These are phyloP conservation scores for Cutaneotrichosporon dermatis DNA, from an alignment of 1,284 basidiomycete species.

Conservation along the genomic window DNA sequence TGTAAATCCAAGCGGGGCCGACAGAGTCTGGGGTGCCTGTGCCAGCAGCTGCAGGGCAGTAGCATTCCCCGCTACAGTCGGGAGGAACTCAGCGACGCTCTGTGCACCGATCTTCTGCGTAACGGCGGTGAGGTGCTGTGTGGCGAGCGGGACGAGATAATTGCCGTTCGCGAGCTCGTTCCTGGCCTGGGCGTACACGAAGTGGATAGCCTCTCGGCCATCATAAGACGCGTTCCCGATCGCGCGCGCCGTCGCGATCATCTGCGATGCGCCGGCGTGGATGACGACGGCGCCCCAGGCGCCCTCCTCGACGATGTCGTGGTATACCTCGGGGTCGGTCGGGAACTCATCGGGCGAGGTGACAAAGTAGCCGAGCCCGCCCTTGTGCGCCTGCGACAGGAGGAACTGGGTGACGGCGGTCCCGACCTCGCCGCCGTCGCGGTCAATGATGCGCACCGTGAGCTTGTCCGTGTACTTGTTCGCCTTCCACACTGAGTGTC, in stretches of 20 bases:
- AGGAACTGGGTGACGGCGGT: conserved; percentile 32
- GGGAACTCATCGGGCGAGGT: conserved; percentile 35
- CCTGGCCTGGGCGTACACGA: conserved; percentile 47
- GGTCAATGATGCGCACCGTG: conserved; percentile 52
- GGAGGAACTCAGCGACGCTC: conserved; percentile 31
- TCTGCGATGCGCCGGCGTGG: conserved; percentile 30
- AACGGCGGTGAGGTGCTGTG: conserved; percentile 26
- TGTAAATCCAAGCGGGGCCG: conserved; percentile 20
- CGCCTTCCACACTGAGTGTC: conserved; percentile 36
- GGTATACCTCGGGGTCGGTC: conserved; percentile 22
- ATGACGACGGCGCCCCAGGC: conserved; percentile 45
- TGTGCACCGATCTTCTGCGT: conserved; percentile 29
- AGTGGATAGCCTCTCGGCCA: conserved; percentile 28
- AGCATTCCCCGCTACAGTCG: conserved; percentile 42
- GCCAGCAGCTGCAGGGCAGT: conserved; percentile 53
- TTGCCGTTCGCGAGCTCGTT: conserved; percentile 45
- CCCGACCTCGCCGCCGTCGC: conserved; percentile 51
- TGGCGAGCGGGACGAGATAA: conserved; percentile 44
- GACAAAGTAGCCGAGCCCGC: conserved; percentile 31
- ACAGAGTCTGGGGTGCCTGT: conserved; percentile 59
- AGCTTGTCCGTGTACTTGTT: conserved; percentile 48
- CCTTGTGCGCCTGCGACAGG: conserved; percentile 4
- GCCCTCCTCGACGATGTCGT: conserved; percentile 42
- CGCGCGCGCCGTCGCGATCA: conserved; percentile 29
- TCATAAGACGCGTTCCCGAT: conserved; percentile 38